Evolutionary conservation across 2,329 filamentous ascomycete species (phyloP), one percentile per base, ranked within the genome.

Genomic region (Alternaria arborescens): DNA sequence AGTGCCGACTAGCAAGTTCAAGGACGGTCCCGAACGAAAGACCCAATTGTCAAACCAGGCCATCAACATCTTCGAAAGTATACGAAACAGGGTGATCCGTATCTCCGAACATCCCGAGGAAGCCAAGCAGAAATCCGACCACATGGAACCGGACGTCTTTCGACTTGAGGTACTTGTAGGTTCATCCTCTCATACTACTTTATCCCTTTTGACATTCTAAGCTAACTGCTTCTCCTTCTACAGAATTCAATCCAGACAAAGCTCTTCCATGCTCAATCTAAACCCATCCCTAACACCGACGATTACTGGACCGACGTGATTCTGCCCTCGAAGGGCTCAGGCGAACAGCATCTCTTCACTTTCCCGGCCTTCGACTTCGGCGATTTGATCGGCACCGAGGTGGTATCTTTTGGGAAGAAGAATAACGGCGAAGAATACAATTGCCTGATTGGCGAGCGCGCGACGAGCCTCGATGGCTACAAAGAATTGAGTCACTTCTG

Each of bases 361-460:
- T 50, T 50, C 32, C 30, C 47, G 7, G 47, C 47, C 20, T 50
- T 50, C 8, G 47, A 50, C 32, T 50, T 50, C 14, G 20, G 20
- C 34, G 20, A 51, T 4, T 8, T 51, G 47, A 51, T 51, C 32
- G 47, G 34, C 20, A 51, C 47, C 11, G 47, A 50, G 1, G 47
- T 50, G 7, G 20, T 50, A 1, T 50, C 47, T 0, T 50, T 50
- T 26, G 47, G 47, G 1, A 50, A 50, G 12, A 38, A 26, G 47
- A 14, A 26, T 8, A 50, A 38, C 47, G 16, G 12, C 30, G 47
- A 50, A 10, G 47, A 50, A 18, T 50, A 50, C 32, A 16, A 38
- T 7, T 50, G 47, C 8, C 18, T 50, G 3, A 50, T 50, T n/a
- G 47, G 47, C 8, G 47, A 50, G 32, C 47, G 47, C n/a, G 47